Conservation (phyloP, 2,329 filamentous ascomycete genomes). For the Dothiorella sarmentorum region DNA sequence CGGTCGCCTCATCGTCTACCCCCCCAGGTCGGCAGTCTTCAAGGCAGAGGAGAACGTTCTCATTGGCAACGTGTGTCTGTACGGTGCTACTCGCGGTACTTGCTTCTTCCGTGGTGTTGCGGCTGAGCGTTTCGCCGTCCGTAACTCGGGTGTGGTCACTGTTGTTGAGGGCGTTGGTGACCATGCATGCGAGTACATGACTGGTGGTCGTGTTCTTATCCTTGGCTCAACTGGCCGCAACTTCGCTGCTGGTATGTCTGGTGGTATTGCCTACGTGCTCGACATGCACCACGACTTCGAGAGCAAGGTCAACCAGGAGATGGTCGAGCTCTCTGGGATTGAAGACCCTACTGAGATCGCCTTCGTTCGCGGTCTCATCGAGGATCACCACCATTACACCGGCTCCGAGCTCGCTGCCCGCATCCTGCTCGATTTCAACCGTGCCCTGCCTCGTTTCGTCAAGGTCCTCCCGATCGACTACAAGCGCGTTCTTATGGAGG, state of each 20-base stretch:
- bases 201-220: constrained; percentile 83
- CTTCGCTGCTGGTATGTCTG: constrained; percentile 98
- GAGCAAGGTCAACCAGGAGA: constrained; percentile 92
- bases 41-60: constrained; percentile 95
- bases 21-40: constrained; percentile 83
- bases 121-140: constrained; percentile 92
- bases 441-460: constrained; percentile 83
- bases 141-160: constrained; percentile 94
- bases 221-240: constrained; percentile 90
- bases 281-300: constrained; percentile 87
- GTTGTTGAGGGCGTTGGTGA: constrained; percentile 95
- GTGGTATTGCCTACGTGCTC: constrained; percentile 91
- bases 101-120: constrained; percentile 97
- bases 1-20: constrained; percentile 89
- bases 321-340: constrained; percentile 85
- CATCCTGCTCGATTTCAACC: constrained; percentile 91
- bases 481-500: constrained; percentile 85
- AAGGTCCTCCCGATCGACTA: constrained; percentile 94
- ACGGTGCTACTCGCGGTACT: constrained; percentile 84
- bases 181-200: constrained; percentile 99
- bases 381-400: constrained; percentile 97
- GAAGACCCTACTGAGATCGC: constrained; percentile 87
- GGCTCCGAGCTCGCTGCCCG: constrained; percentile 91
- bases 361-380: constrained; percentile 83
- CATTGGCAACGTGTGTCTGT: constrained; percentile 90